phyloP scores from a whole-genome alignment of 495 filamentous ascomycete genomes.

The Hamigera avellanea region DNA sequence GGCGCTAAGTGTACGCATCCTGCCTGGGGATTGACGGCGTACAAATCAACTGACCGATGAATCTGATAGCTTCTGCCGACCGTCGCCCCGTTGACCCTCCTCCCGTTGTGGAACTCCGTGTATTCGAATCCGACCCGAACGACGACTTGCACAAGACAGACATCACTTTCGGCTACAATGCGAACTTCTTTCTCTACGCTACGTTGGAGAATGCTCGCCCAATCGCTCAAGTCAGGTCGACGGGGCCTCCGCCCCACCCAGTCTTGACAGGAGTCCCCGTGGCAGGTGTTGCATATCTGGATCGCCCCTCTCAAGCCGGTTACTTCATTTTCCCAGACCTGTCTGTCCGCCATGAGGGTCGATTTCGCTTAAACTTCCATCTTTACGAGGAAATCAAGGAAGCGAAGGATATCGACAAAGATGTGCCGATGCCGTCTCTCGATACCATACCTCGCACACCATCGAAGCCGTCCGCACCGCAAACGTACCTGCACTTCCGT shows the following conservation, averaged over 20 bases:
- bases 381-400: slow-evolving; percentile 91
- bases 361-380: slow-evolving; percentile 79
- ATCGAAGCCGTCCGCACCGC: slow-evolving; percentile 24
- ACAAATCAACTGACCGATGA: neutral
- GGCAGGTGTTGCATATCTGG: slow-evolving; percentile 92
- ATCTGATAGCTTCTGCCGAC: slow-evolving; percentile 69
- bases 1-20: slow-evolving; percentile 76
- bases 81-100: slow-evolving; percentile 94
- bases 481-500: slow-evolving; percentile 48
- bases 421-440: slow-evolving; percentile 20
- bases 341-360: slow-evolving; percentile 91
- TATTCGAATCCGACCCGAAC: slow-evolving; percentile 65
- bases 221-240: slow-evolving; percentile 71
- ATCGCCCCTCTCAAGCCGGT: slow-evolving; percentile 80
- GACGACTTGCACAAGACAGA: slow-evolving; percentile 46
- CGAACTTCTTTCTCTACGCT: slow-evolving; percentile 95
- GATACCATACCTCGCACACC: slow-evolving; percentile 11
- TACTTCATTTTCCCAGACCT: slow-evolving; percentile 98
- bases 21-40: too few species aligned
- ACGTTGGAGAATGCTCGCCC: slow-evolving; percentile 79
- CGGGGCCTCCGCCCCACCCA: slow-evolving; percentile 55
- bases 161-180: slow-evolving; percentile 86
- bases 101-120: slow-evolving; percentile 85
- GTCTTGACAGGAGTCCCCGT: slow-evolving; percentile 93
- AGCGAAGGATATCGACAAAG: slow-evolving; percentile 48